These are phyloP conservation scores for Saccharomyces hybrid DNA, from an alignment of 1,139 yeast species.

Conservation along the genomic window DNA sequence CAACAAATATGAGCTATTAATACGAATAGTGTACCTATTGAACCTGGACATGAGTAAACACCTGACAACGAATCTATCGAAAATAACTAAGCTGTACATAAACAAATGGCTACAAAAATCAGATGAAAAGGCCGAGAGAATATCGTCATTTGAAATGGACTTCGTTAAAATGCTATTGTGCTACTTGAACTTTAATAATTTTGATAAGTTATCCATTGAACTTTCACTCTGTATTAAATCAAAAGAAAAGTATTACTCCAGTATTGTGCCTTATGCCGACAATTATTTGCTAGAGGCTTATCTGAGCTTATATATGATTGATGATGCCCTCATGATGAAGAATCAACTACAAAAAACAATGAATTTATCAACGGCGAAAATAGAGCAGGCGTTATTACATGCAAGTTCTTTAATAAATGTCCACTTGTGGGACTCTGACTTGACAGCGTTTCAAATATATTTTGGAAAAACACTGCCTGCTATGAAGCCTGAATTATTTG, in stretches of 20 bases:
- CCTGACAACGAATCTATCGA: conserved; percentile 24
- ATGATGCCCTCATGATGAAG: conserved; percentile 1
- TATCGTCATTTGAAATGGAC: conserved; percentile 31
- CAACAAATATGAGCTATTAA: conserved; percentile 25
- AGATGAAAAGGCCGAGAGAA: conserved; percentile 7
- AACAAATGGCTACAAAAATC: conserved; percentile 26
- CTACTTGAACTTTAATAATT: conserved; percentile 37
- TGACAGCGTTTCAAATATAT: conserved; percentile 10
- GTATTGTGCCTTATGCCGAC: conserved; percentile 8
- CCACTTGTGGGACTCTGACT: conserved; percentile 14
- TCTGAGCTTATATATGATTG: conserved; percentile 13
- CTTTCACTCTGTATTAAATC: conserved; percentile 14
- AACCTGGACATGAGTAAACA: conserved; percentile 30
- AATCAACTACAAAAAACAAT: not conserved
- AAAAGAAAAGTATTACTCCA: conserved; percentile 7
- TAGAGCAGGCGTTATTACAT: conserved; percentile 10
- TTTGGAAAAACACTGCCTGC: conserved; percentile 14
- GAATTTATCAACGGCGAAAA: conserved; percentile 4
- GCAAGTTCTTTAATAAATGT: conserved; percentile 8
- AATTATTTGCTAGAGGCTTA: conserved; percentile 12
- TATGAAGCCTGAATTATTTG: conserved; percentile 18
- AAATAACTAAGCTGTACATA: conserved; percentile 25
- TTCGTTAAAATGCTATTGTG: conserved; percentile 33
- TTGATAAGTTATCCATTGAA: conserved; percentile 29
- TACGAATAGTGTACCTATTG: conserved; percentile 30